phyloP scores from a whole-genome alignment of 2,329 filamentous ascomycete genomes.

The Blastomyces percursus region DNA sequence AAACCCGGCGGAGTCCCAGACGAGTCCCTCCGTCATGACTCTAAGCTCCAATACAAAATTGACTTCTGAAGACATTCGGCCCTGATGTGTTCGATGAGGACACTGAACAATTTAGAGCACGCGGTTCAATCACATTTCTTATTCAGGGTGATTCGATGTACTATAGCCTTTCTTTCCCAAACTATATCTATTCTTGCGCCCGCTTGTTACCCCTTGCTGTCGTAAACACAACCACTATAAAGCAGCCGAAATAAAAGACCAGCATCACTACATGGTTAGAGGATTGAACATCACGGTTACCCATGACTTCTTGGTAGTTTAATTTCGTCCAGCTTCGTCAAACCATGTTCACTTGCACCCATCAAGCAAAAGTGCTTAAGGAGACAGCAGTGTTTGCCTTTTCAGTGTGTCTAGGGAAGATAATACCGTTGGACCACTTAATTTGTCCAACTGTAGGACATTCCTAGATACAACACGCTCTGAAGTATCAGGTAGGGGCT shows the following conservation, averaged over 20 bases:
- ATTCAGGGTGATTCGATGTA: not conserved
- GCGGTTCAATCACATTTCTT: not conserved
- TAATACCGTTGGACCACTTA: slow-evolving; percentile 28
- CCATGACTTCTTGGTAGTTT: no score
- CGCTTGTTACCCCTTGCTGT: not conserved
- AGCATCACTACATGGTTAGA: no score
- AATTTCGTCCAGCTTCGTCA: not conserved
- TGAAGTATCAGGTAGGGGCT: slow-evolving; percentile 38
- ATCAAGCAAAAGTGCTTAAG: slow-evolving; percentile 28
- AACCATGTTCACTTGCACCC: not conserved
- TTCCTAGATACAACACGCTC: slow-evolving; percentile 32
- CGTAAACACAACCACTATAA: not conserved
- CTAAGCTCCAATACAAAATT: not conserved
- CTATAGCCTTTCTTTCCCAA: not conserved
- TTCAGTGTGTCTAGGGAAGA: not conserved
- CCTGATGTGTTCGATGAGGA: not conserved
- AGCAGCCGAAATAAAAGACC: not conserved
- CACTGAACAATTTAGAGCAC: not conserved
- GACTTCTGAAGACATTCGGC: not conserved
- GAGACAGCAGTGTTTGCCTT: slow-evolving; percentile 21
- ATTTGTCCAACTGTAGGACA: slow-evolving; percentile 28
- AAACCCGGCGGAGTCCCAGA: not conserved
- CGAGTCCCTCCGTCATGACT: no score
- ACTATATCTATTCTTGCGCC: not conserved
- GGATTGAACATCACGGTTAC: no score